Conservation (phyloP, 1,139 yeast species). For the Scheffersomyces cryptocercus region DNA sequence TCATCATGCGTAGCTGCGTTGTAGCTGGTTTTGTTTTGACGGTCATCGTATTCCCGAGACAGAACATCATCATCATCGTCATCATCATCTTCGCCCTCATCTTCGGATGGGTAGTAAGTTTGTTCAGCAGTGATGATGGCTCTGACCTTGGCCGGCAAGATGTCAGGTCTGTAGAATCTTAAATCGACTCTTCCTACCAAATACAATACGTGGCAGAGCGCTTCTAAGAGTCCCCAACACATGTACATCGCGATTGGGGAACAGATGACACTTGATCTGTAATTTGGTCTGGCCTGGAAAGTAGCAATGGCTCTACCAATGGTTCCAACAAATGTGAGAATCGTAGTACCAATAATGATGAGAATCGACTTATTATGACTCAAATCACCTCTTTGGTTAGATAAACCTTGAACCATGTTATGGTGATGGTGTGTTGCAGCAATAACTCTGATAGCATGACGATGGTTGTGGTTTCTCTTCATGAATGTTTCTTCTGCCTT, state of each 20-base stretch:
- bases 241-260: conserved; percentile 63
- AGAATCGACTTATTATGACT: conserved; percentile 50
- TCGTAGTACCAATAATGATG: conserved; percentile 52
- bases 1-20: background rate
- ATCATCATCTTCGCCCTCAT: background rate
- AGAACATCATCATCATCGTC: background rate
- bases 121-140: conserved; percentile 47
- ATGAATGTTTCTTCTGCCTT: conserved; percentile 55
- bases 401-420: conserved; percentile 44
- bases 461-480: conserved; percentile 48
- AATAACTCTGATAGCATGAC: conserved; percentile 54
- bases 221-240: conserved; percentile 67
- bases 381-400: conserved; percentile 46
- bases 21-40: no score
- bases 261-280: conserved; percentile 22
- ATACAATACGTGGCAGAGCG: conserved; percentile 53
- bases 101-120: conserved; percentile 27
- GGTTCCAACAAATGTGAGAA: conserved; percentile 57
- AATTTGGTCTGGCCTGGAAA: conserved; percentile 39
- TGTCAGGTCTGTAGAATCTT: conserved; percentile 78
- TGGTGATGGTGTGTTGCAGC: conserved; percentile 48
- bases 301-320: conserved; percentile 56
- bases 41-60: background rate
- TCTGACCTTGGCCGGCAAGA: conserved; percentile 42
- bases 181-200: conserved; percentile 67